A percentile compares a stretch with the other conserved stretches of the same genome.
These are phyloP conservation scores for Bimuria novae-zelandiae DNA, from an alignment of 2,329 filamentous ascomycete species.

Conservation along the genomic window DNA sequence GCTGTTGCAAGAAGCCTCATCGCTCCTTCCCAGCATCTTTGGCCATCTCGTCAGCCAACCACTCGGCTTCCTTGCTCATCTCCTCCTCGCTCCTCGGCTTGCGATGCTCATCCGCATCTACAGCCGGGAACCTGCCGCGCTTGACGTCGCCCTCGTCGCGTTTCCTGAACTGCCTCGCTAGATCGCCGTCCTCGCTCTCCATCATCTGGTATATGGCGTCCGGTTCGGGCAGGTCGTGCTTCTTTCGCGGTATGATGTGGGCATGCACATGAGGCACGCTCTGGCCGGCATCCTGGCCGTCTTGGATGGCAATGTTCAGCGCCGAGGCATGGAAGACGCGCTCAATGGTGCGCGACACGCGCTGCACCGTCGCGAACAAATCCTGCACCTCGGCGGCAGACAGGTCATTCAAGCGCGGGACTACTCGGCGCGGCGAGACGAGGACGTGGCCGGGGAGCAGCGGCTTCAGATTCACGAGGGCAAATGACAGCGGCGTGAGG, in stretches of 20 bases:
- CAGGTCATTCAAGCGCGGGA: conserved; percentile 77
- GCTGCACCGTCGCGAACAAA: conserved; percentile 85
- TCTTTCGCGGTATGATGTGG: conserved; percentile 79
- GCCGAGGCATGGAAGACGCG: conserved; percentile 67
- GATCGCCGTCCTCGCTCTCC: conserved; percentile 82
- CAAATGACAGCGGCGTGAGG: conserved; percentile 77
- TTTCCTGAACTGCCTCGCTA: conserved; percentile 67
- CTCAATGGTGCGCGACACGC: conserved; percentile 76
- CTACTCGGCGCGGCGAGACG: conserved; percentile 72
- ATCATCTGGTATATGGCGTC: conserved; percentile 84
- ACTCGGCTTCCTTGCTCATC: conserved; percentile 78
- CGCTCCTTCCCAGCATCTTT: conserved; percentile 38
- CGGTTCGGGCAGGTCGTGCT: conserved; percentile 62
- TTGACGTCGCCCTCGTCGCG: conserved; percentile 48
- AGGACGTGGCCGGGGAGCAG: conserved; percentile 92
- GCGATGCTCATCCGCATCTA: conserved; percentile 71
- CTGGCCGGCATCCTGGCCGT: conserved; percentile 87
- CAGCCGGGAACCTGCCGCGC: conserved; percentile 66
- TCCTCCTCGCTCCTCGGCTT: conserved; percentile 70
- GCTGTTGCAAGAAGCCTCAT: not conserved
- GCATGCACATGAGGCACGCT: conserved; percentile 93
- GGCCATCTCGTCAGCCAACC: conserved; percentile 63
- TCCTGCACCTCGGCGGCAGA: conserved; percentile 74
- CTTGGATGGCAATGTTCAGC: conserved; percentile 94
- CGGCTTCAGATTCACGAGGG: conserved; percentile 93